Evolutionary conservation across 1,139 yeast species (phyloP).

Genomic region (Suhomyces wounanorum): DNA sequence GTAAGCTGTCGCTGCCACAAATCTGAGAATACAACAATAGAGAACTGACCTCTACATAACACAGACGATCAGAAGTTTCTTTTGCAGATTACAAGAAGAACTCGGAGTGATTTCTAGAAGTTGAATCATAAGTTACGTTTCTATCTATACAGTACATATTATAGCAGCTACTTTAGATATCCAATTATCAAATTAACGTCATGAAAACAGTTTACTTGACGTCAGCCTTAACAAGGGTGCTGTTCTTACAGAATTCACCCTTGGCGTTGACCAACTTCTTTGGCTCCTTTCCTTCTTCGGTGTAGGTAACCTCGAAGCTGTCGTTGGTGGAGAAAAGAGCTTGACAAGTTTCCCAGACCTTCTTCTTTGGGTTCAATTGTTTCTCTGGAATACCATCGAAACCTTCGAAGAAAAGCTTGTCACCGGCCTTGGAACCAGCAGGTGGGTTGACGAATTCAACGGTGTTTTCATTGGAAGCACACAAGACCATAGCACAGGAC

Average conservation of each 20-base stretch:
- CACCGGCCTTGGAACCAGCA: slow-evolving; percentile 92
- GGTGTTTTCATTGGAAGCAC: slow-evolving; percentile 70
- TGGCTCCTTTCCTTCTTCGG: slow-evolving; percentile 77
- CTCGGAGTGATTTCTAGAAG: background rate
- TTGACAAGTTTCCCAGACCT: slow-evolving; percentile 94
- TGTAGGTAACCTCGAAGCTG: slow-evolving; percentile 73
- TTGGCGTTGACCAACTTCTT: slow-evolving; percentile 74
- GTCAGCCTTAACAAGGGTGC: slow-evolving; percentile 65
- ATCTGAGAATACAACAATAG: no score
- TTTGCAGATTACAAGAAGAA: no score
- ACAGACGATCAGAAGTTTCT: no score
- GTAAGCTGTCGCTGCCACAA: no score
- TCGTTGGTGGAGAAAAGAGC: slow-evolving; percentile 85
- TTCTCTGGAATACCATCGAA: slow-evolving; percentile 87
- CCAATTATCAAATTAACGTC: background rate
- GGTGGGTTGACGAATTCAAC: slow-evolving; percentile 98
- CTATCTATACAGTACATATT: background rate
- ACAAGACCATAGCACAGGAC: slow-evolving; percentile 94
- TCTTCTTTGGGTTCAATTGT: slow-evolving; percentile 96
- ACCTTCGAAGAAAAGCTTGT: slow-evolving; percentile 91
- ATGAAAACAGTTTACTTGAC: slow-evolving; percentile 54
- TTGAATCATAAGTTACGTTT: background rate
- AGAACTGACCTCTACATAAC: no score
- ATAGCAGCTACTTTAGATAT: background rate
- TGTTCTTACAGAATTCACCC: slow-evolving; percentile 73